Conservation (phyloP, 352 stramenopile species). For the Halophytophthora polymorphica region DNA sequence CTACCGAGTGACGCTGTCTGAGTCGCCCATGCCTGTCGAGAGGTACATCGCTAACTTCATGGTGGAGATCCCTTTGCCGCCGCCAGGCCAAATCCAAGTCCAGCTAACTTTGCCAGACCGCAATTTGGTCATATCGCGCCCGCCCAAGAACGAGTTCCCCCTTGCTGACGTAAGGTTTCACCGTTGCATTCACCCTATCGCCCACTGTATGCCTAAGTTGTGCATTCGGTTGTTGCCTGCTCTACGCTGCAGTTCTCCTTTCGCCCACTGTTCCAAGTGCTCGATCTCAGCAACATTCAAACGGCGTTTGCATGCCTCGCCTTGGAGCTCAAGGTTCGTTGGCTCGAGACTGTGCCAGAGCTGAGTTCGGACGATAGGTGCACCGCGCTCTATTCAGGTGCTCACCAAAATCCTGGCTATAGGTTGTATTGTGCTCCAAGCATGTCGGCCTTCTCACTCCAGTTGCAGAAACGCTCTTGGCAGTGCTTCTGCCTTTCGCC, state of each 20-base stretch:
- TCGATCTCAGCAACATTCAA: conserved; percentile 92
- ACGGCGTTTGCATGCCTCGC: conserved; percentile 89
- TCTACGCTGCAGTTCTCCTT: conserved; percentile 89
- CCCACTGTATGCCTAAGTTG: conserved; percentile 46
- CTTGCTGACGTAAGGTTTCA: conserved; percentile 74
- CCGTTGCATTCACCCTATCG: not conserved
- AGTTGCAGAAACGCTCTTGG: conserved; percentile 88
- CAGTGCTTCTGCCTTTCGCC: conserved; percentile 91
- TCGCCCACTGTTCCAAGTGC: conserved; percentile 88
- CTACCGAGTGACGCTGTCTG: conserved; percentile 75
- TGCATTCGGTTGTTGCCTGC: conserved; percentile 14
- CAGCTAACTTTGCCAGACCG: conserved; percentile 84
- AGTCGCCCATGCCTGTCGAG: conserved; percentile 94
- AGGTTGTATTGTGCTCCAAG: conserved; percentile 92
- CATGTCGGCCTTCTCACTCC: conserved; percentile 89
- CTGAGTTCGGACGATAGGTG: not conserved
- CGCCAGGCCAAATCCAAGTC: conserved; percentile 89
- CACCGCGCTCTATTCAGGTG: not conserved
- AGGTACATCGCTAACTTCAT: conserved; percentile 97
- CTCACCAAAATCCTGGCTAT: not conserved
- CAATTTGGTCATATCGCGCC: conserved; percentile 83
- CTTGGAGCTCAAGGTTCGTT: conserved; percentile 81
- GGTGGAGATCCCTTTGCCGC: conserved; percentile 93
- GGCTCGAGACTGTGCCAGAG: not conserved
- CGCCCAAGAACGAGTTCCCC: conserved; percentile 90